Conservation (phyloP, 371 early-diverging fungal genomes). For the Syncephalastrum monosporum region DNA sequence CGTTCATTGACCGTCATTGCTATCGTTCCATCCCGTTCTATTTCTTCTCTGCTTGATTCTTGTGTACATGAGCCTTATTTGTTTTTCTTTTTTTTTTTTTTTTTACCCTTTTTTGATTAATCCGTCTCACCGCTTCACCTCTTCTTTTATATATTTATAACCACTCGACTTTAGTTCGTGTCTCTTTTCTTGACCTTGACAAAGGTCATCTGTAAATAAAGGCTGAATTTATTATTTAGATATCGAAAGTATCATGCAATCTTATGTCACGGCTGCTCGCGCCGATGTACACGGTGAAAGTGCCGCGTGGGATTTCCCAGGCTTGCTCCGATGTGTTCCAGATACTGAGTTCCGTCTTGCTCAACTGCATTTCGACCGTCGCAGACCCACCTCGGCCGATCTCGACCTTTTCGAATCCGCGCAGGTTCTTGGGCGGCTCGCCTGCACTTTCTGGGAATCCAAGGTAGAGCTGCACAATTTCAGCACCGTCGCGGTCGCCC, state of each 20-base stretch:
- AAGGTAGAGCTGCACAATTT: constrained; percentile 51
- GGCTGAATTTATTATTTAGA: no score
- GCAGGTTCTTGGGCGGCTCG: constrained; percentile 45
- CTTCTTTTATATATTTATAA: no score
- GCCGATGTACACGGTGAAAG: constrained; percentile 36
- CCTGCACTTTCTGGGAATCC: constrained; percentile 35
- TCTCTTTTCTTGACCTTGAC: no score
- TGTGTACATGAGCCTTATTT: no score
- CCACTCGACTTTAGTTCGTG: no score
- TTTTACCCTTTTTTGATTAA: no score
- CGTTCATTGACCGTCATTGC: no score
- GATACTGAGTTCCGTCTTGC: constrained; percentile 29
- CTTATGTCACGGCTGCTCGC: constrained; percentile 45
- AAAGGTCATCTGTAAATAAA: no score
- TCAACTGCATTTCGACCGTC: constrained; percentile 23
- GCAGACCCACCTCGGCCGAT: constrained; percentile 20
- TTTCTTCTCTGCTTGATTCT: no score
- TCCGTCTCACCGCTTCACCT: no score
- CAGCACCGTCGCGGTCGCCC: constrained; percentile 45
- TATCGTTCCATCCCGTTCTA: no score
- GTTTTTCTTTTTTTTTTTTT: no score
- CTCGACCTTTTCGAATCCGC: constrained; percentile 42
- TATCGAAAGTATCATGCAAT: background rate
- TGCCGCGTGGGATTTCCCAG: constrained; percentile 38
- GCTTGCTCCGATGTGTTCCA: constrained; percentile 23